A percentile compares a stretch with the other conserved stretches of the same genome.
Evolutionary conservation across 2,329 filamentous ascomycete species (phyloP).

Genomic region (Diplodia sapinea): DNA sequence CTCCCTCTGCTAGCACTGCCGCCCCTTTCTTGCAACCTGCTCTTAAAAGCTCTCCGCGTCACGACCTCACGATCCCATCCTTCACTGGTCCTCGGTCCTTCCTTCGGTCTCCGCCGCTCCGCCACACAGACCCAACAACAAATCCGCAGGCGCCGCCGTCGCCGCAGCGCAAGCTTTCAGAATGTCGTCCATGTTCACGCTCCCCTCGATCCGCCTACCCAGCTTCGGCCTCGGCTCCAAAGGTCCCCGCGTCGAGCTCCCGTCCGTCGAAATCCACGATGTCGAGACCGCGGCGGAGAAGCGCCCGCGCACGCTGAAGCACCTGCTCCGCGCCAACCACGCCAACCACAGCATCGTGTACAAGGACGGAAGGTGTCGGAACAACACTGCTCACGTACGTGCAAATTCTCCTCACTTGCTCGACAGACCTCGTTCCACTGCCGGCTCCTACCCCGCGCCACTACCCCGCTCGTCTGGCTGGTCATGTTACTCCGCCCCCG

Average conservation of each 20-base stretch:
- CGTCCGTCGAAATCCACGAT: conserved; percentile 74
- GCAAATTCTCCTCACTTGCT: conserved; percentile 9
- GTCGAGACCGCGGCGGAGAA: conserved; percentile 82
- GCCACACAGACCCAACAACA: conserved; percentile 15
- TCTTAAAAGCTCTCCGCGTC: conserved; percentile 9
- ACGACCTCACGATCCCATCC: conserved; percentile 3
- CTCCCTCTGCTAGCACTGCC: background rate
- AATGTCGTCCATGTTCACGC: conserved; percentile 26
- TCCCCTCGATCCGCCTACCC: conserved; percentile 28
- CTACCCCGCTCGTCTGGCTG: background rate
- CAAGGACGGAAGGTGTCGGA: conserved; percentile 75
- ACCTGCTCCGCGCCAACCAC: conserved; percentile 90
- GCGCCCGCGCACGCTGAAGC: conserved; percentile 81
- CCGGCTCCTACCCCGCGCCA: background rate
- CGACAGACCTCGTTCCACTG: conserved; percentile 17
- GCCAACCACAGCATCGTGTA: conserved; percentile 85
- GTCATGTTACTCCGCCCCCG: background rate
- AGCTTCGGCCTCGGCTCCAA: conserved; percentile 26
- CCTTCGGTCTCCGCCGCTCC: conserved; percentile 9
- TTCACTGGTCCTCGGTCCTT: background rate
- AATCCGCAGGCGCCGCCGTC: conserved; percentile 20
- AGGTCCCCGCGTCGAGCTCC: conserved; percentile 54
- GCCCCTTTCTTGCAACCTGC: conserved; percentile 3
- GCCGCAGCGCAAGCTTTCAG: background rate
- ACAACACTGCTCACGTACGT: conserved; percentile 77